Conservation (phyloP, 1,139 yeast genomes). For the Candida pseudoviswanathii region DNA sequence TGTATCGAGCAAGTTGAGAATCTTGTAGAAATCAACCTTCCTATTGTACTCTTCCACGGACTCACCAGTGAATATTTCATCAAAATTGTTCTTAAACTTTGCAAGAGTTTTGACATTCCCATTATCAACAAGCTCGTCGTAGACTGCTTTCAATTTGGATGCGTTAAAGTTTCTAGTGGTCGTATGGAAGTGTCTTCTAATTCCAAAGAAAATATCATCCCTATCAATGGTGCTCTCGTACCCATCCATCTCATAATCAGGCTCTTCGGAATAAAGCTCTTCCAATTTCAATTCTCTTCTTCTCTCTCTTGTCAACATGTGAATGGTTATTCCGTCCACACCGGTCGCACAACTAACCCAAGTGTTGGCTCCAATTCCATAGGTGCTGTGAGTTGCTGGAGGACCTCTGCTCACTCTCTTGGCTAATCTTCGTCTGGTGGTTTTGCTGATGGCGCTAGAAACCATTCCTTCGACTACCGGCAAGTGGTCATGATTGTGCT, state of each 20-base stretch:
- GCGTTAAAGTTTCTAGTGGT: conserved; percentile 18
- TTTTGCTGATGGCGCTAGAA: conserved; percentile 58
- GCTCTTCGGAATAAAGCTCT: conserved; percentile 57
- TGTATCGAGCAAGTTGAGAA: conserved; percentile 41
- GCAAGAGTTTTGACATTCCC: not conserved
- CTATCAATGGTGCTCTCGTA: conserved; percentile 14
- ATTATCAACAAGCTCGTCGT: conserved; percentile 8
- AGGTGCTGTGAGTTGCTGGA: conserved; percentile 55
- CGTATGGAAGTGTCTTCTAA: conserved; percentile 38
- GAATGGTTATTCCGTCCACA: conserved; percentile 64
- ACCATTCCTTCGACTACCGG: conserved; percentile 75
- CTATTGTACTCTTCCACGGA: conserved; percentile 31
- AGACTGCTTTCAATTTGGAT: conserved; percentile 7
- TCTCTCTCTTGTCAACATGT: conserved; percentile 70
- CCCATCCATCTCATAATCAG: not conserved
- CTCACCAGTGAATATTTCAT: conserved; percentile 21
- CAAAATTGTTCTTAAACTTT: conserved; percentile 18
- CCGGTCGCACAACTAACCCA: conserved; percentile 83
- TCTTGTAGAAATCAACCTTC: conserved; percentile 38
- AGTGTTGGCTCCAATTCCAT: conserved; percentile 60
- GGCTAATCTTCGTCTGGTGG: conserved; percentile 62
- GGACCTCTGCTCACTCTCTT: conserved; percentile 59
- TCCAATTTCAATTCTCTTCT: conserved; percentile 71
- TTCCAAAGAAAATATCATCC: conserved; percentile 54
- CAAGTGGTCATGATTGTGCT: conserved; percentile 32